These are phyloP conservation scores for Dioszegia hungarica DNA, from an alignment of 768 basidiomycete genomes.

Conservation along the genomic window DNA sequence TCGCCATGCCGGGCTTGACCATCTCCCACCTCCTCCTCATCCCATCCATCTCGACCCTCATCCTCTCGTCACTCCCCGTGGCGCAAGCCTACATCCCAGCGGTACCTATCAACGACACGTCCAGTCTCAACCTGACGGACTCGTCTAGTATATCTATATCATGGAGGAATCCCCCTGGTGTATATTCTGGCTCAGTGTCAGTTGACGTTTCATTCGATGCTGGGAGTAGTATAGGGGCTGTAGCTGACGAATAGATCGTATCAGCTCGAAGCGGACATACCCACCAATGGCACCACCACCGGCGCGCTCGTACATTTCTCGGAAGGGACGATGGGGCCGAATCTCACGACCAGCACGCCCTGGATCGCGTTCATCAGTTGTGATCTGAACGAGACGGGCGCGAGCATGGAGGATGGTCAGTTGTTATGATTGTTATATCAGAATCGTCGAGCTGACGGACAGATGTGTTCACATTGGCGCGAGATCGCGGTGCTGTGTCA, in stretches of 20 bases:
- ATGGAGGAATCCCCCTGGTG: conserved; percentile 54
- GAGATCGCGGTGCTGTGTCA: conserved; percentile 70
- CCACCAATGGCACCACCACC: conserved; percentile 52
- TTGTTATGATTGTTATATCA: not conserved
- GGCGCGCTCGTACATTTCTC: conserved; percentile 81
- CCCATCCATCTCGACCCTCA: conserved; percentile 25
- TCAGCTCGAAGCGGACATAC: conserved; percentile 44
- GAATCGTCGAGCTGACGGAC: not conserved
- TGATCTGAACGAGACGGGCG: conserved; percentile 67
- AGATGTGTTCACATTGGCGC: conserved; percentile 80
- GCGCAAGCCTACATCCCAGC: conserved; percentile 65
- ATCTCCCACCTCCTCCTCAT: conserved; percentile 21
- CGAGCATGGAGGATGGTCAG: conserved; percentile 47
- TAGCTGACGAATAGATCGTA: conserved; percentile 31
- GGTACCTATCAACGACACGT: conserved; percentile 63
- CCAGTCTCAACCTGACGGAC: conserved; percentile 57
- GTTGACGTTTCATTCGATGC: conserved; percentile 2
- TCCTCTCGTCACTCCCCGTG: conserved; percentile 9
- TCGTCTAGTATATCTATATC: conserved; percentile 55
- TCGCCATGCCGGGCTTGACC: not conserved
- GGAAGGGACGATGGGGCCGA: conserved; percentile 54
- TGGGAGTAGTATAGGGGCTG: not conserved
- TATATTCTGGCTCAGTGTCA: conserved; percentile 37
- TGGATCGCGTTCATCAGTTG: conserved; percentile 89
- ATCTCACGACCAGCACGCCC: conserved; percentile 61